Evolutionary conservation across 192 early-diverging fungal genomes (phyloP).

Genomic region (Allomyces macrogynus): DNA sequence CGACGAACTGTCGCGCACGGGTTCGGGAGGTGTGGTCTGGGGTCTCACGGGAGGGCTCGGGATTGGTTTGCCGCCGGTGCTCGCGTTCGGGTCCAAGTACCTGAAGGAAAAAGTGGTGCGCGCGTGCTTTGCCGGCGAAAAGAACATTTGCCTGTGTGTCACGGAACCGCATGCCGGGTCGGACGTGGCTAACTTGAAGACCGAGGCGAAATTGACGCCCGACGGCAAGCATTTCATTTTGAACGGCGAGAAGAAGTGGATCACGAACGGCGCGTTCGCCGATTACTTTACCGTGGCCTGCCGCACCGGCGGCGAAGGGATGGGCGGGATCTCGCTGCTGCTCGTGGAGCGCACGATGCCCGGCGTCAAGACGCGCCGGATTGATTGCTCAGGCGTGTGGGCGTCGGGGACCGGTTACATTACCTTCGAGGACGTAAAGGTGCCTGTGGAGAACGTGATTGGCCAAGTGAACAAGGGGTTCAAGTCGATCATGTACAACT

Average conservation of each 20-base stretch:
- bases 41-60: conserved; percentile 51
- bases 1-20: conserved; percentile 63
- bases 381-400: conserved; percentile 68
- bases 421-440: conserved; percentile 69
- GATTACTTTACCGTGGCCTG: conserved; percentile 66
- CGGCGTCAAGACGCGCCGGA: conserved; percentile 57
- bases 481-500: conserved; percentile 47
- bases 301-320: conserved; percentile 55
- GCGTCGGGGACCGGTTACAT: conserved; percentile 59
- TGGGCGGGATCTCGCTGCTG: conserved; percentile 54
- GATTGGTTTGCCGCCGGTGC: conserved; percentile 54
- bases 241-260: conserved; percentile 76
- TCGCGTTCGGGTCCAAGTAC: conserved; percentile 47
- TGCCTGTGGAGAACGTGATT: conserved; percentile 64
- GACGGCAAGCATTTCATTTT: conserved; percentile 53
- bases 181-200: conserved; percentile 54
- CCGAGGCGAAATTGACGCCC: conserved; percentile 38
- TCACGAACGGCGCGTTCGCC: conserved; percentile 63
- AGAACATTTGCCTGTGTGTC: conserved; percentile 62
- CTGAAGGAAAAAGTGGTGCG: conserved; percentile 42
- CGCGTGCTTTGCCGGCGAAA: conserved; percentile 43
- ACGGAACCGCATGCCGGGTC: conserved; percentile 52
- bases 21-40: conserved; percentile 63
- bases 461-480: conserved; percentile 71
- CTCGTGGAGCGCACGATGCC: conserved; percentile 51